These are phyloP conservation scores for Phaseolus coccineus DNA, from an alignment of 331 rosid species.

Conservation along the genomic window DNA sequence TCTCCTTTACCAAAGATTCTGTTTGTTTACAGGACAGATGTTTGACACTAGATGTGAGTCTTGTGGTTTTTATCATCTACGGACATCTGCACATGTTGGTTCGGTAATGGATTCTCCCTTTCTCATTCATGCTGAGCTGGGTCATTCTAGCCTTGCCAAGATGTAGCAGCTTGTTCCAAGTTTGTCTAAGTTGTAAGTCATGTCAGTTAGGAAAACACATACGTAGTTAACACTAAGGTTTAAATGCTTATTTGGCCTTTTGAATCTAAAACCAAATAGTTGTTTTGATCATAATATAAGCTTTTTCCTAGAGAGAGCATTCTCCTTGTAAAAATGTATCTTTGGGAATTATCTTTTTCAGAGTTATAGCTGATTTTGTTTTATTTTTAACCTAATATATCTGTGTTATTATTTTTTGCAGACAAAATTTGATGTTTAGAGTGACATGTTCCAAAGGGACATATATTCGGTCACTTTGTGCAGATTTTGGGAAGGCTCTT, in stretches of 20 bases:
- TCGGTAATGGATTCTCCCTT: no score
- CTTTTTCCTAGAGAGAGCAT: slow-evolving; percentile 12
- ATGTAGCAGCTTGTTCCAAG: no score
- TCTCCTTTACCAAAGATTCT: no score
- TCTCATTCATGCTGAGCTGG: no score
- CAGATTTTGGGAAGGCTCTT: slow-evolving; percentile 90
- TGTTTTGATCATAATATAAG: slow-evolving; percentile 25
- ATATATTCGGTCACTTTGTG: slow-evolving; percentile 90
- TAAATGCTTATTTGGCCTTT: not conserved
- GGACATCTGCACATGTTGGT: no score
- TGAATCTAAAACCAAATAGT: not conserved
- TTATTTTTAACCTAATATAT: slow-evolving; percentile 17
- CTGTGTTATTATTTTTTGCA: slow-evolving; percentile 49
- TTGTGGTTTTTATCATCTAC: no score
- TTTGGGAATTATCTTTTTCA: slow-evolving; percentile 25
- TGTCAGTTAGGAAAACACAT: no score
- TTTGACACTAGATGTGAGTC: no score
- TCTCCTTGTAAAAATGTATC: slow-evolving; percentile 22
- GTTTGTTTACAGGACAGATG: no score
- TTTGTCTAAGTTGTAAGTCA: no score
- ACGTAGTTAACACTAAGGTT: not conserved
- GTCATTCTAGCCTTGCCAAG: no score
- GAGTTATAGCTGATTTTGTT: slow-evolving; percentile 11
- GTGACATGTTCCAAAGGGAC: slow-evolving; percentile 95
- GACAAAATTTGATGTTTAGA: slow-evolving; percentile 93